Evolutionary conservation across 331 rosid species (phyloP), one percentile per base, ranked within the genome.

Genomic region (Pyrus hybrid): DNA sequence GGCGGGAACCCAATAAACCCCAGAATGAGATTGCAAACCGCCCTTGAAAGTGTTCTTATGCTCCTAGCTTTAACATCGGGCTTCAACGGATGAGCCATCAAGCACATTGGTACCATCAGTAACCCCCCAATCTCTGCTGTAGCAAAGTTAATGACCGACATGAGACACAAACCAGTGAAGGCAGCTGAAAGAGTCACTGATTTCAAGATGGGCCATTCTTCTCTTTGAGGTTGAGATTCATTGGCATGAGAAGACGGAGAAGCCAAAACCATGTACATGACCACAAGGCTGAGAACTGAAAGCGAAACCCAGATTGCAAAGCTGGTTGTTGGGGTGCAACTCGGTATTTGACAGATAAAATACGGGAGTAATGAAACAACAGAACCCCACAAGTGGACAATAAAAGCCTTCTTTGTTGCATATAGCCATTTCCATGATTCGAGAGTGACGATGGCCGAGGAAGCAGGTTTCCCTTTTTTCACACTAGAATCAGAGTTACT

Each of bases 81-180:
- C 89, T 75, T 88, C 87, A 92, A 79, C 8, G 99, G 99, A 64
- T 86, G 91, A 23, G 88, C 92, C 88, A 94, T 75, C 77, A 94
- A 80, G 77, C 97, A 94, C 86, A 86, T 82, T 2, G 96, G 96
- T 57, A 92, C 93, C 17, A 94, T 66, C 29, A 94, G 73, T 76
- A 94, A 86, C 9, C 93, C 97, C 68, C 96, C 97, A 35, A 92
- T 85, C 80, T 94, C 96, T 30, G 97, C 99, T 56, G 97, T 85
- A 41, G 99, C 94, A 20, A 92, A 94, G 88, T 94, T 94, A 63
- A 94, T 81, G 80, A 94, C 89, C 3, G 97, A 94, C 96, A 91
- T 90, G 83, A 94, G 92, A 79, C 93, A 90, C 77, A 92, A 77
- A 60, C 97, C 96, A 22, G 85, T 88, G 78, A 92, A 94, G 76